Conservation (phyloP, 2,329 filamentous ascomycete species). For the Colletotrichum lini region DNA sequence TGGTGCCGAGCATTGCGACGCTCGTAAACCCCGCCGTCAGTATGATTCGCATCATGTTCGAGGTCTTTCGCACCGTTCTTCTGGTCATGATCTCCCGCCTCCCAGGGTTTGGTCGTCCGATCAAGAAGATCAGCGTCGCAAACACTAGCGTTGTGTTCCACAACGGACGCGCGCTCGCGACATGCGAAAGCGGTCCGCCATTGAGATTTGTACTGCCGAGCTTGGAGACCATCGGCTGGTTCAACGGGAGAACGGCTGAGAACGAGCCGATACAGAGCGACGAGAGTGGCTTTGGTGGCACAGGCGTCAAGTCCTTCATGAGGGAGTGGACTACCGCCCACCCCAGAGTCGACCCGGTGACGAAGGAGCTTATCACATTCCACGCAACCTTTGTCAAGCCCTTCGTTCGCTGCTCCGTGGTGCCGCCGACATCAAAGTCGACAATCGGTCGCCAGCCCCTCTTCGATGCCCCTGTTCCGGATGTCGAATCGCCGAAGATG, state of each 20-base stretch:
- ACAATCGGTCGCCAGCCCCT: slow-evolving; percentile 43
- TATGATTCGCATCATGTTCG: slow-evolving; percentile 63
- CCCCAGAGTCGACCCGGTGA: slow-evolving; percentile 75
- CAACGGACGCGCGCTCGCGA: slow-evolving; percentile 77
- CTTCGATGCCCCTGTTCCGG: slow-evolving; percentile 71
- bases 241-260: slow-evolving; percentile 71
- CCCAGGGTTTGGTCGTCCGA: slow-evolving; percentile 68
- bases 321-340: slow-evolving; percentile 80
- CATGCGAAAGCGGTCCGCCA: slow-evolving; percentile 80
- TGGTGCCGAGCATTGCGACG: slow-evolving; percentile 78
- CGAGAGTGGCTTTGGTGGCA: slow-evolving; percentile 65
- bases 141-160: slow-evolving; percentile 79
- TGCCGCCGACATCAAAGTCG: slow-evolving; percentile 44
- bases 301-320: slow-evolving; percentile 72
- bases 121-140: slow-evolving; percentile 79
- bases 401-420: slow-evolving; percentile 75
- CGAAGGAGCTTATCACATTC: slow-evolving; percentile 77
- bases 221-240: slow-evolving; percentile 80
- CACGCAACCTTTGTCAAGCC: slow-evolving; percentile 76
- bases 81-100: slow-evolving; percentile 69
- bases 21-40: slow-evolving; percentile 72
- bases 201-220: slow-evolving; percentile 75
- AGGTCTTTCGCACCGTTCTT: slow-evolving; percentile 70
- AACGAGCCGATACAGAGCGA: slow-evolving; percentile 54
- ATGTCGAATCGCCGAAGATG: slow-evolving; percentile 76